Evolutionary conservation across 75 land plant species (phyloP).

Genomic region (Cupressus sempervirens): DNA sequence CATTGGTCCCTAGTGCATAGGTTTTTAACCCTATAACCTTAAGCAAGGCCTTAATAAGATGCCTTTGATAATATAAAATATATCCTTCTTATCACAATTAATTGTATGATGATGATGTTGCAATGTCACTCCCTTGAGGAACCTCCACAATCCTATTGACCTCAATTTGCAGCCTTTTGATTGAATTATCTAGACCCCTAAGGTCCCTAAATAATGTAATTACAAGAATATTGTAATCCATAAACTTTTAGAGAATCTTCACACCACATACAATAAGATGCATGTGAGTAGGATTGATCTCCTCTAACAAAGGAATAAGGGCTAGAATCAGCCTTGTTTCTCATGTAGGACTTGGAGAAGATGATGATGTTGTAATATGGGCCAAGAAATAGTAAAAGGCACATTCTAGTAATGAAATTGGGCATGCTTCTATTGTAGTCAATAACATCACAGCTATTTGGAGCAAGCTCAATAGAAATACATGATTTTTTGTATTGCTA

Average conservation of each 20-base stretch:
- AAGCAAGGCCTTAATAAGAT: constrained; percentile 71
- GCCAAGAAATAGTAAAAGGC: constrained; percentile 79
- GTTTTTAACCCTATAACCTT: constrained; percentile 91
- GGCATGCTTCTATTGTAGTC: constrained; percentile 49
- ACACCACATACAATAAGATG: constrained; percentile 87
- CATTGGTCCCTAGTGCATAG: constrained; percentile 70
- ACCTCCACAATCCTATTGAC: constrained; percentile 54
- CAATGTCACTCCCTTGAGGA: constrained; percentile 14
- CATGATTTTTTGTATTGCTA: constrained; percentile 74
- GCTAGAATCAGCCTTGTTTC: constrained; percentile 96
- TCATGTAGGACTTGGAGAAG: constrained; percentile 67
- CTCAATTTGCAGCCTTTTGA: constrained; percentile 66
- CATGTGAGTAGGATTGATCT: constrained; percentile 59
- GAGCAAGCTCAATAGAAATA: constrained; percentile 79
- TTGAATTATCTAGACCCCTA: constrained; percentile 81
- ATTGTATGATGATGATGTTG: constrained; percentile 30
- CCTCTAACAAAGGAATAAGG: constrained; percentile 81
- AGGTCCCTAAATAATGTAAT: constrained; percentile 81
- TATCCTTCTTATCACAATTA: constrained; percentile 30
- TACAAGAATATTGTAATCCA: constrained; percentile 95
- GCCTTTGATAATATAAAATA: constrained; percentile 54
- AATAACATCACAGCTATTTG: constrained; percentile 81
- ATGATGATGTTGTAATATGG: constrained; percentile 84
- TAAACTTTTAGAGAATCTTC: constrained; percentile 82
- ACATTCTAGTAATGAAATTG: constrained; percentile 75